Percentiles rank a stretch among this genome's conserved stretches.
These are phyloP conservation scores for Syzygium jambos DNA, from an alignment of 345 rosid species.

Conservation along the genomic window DNA sequence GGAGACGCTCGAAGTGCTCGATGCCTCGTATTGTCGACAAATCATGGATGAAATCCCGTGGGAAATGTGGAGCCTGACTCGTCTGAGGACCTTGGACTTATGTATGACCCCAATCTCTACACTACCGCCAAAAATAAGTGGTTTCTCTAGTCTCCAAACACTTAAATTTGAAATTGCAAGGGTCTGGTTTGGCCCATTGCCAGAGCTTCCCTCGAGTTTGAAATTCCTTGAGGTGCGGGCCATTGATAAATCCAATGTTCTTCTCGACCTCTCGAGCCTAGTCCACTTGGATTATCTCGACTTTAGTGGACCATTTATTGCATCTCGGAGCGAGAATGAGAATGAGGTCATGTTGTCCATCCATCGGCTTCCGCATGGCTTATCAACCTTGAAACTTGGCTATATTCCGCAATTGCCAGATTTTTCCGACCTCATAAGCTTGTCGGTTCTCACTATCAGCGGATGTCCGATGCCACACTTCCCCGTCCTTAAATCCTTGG, in stretches of 20 bases:
- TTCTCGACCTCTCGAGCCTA: neutral
- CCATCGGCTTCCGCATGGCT: neutral
- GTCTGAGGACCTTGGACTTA: neutral
- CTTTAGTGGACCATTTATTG: fast-evolving
- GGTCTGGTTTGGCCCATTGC: neutral
- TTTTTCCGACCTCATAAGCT: neutral
- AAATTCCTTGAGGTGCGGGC: too few relatives aligned
- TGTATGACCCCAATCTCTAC: neutral
- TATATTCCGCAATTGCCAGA: neutral
- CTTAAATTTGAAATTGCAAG: neutral
- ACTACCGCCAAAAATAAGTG: neutral
- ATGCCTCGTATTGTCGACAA: neutral
- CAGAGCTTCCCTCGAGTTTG: neutral
- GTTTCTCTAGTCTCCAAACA: neutral
- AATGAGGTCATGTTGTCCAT: neutral
- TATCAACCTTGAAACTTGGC: neutral
- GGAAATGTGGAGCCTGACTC: neutral
- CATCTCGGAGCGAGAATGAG: neutral
- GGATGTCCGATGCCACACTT: neutral
- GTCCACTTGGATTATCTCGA: neutral
- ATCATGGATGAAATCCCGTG: neutral
- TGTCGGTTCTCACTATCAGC: neutral
- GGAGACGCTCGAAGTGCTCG: neutral
- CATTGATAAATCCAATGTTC: too few relatives aligned
- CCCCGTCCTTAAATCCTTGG: too few relatives aligned